phyloP scores from a whole-genome alignment of 352 stramenopile genomes.

The Phytophthora kernoviae region DNA sequence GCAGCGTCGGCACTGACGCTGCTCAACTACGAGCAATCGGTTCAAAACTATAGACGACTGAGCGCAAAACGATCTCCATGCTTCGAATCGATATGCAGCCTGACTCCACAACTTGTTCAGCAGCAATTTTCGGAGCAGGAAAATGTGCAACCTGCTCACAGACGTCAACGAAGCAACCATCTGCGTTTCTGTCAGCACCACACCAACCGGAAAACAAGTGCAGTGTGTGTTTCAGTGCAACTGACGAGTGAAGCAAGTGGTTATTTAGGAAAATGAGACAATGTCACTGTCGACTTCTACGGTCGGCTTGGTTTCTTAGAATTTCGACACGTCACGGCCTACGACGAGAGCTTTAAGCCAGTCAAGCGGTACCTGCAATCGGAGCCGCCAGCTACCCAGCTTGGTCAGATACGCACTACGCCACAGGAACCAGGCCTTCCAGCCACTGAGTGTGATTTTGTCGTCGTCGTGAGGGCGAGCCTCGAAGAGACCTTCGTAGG shows the following conservation, averaged over 20 bases:
- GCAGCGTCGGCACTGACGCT: conserved; percentile 10
- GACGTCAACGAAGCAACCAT: conserved; percentile 34
- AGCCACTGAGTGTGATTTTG: conserved; percentile 70
- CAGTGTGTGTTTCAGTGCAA: not conserved
- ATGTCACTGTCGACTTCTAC: not conserved
- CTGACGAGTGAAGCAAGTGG: too few relatives aligned
- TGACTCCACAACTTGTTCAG: conserved; percentile 23
- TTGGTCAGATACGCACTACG: conserved; percentile 95
- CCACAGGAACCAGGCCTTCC: conserved; percentile 91
- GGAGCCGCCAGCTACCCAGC: conserved; percentile 91
- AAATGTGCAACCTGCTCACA: conserved; percentile 21
- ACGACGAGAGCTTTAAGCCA: conserved; percentile 97
- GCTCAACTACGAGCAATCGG: conserved; percentile 10
- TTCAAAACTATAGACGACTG: conserved; percentile 9
- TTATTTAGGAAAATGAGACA: not conserved
- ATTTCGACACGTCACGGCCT: conserved; percentile 93
- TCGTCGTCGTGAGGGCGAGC: conserved; percentile 45
- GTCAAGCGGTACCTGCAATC: conserved; percentile 95
- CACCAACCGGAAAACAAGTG: not conserved
- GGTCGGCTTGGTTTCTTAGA: conserved; percentile 43
- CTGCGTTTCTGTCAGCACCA: conserved; percentile 2
- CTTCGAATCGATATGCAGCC: conserved; percentile 7
- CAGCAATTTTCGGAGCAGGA: conserved; percentile 22
- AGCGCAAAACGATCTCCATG: conserved; percentile 19
- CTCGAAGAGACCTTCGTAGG: conserved; percentile 91